Conservation (phyloP, 2,329 filamentous ascomycete genomes). For the Penicillium sp. region DNA sequence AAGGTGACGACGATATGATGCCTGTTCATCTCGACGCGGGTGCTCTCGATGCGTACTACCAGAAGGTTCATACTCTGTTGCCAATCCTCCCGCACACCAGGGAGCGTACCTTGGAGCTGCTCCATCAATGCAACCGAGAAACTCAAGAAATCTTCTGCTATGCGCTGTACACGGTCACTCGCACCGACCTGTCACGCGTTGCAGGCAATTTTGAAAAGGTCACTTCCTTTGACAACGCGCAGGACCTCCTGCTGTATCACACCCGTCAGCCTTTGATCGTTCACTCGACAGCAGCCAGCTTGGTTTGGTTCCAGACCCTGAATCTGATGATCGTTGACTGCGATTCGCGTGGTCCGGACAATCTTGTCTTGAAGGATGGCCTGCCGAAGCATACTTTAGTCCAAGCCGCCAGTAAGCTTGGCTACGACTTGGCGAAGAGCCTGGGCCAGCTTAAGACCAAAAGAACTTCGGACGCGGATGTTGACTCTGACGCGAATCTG, state of each 20-base stretch:
- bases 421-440: constrained; percentile 41
- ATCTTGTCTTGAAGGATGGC: constrained; percentile 44
- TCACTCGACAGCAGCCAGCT: constrained; percentile 38
- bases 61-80: constrained; percentile 43
- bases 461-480: constrained; percentile 35
- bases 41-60: constrained; percentile 45
- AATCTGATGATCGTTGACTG: constrained; percentile 47
- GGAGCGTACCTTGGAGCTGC: constrained; percentile 38
- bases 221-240: constrained; percentile 41
- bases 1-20: constrained; percentile 37
- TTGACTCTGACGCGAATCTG: constrained; percentile 45
- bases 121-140: constrained; percentile 43
- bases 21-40: constrained; percentile 42
- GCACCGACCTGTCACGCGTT: constrained; percentile 38
- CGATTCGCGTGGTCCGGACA: constrained; percentile 45
- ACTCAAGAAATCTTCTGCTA: constrained; percentile 45
- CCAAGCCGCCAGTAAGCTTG: constrained; percentile 42
- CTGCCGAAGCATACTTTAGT: constrained; percentile 43
- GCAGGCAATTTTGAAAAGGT: constrained; percentile 37
- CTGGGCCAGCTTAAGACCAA: constrained; percentile 42
- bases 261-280: constrained; percentile 40
- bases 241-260: constrained; percentile 42
- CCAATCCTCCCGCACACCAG: constrained; percentile 45
- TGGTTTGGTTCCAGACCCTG: constrained; percentile 45
- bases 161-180: constrained; percentile 42